A percentile compares a stretch with the other conserved stretches of the same genome.
Evolutionary conservation across 805 yeast genomes (phyloP).

Genomic region (Nakazawaea ambrosiae): DNA sequence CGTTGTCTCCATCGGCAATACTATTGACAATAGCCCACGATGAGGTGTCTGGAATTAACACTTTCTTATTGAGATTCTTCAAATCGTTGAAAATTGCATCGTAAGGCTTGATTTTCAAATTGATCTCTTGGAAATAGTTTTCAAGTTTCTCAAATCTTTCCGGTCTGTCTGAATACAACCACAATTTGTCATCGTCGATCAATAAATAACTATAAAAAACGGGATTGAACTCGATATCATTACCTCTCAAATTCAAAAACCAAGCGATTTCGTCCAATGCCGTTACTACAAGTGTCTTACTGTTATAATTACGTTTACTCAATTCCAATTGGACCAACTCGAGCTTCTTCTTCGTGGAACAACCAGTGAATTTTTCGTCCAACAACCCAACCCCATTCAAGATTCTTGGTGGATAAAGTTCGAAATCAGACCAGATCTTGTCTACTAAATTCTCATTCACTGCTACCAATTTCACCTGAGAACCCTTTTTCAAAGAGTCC

Average conservation of each 20-base stretch:
- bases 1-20: too few species aligned
- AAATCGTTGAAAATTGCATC: slow-evolving; percentile 38
- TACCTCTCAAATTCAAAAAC: slow-evolving; percentile 71
- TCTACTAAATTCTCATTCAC: slow-evolving; percentile 42
- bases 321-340: slow-evolving; percentile 33
- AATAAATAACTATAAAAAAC: slow-evolving; percentile 45
- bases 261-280: slow-evolving; percentile 85
- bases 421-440: slow-evolving; percentile 45
- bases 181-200: slow-evolving; percentile 31
- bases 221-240: slow-evolving; percentile 49
- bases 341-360: slow-evolving; percentile 50
- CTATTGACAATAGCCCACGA: slow-evolving; percentile 66
- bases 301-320: slow-evolving; percentile 15
- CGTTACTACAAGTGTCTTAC: slow-evolving; percentile 28
- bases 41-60: slow-evolving; percentile 48
- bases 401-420: slow-evolving; percentile 54
- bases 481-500: slow-evolving; percentile 17
- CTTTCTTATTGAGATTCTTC: slow-evolving; percentile 28
- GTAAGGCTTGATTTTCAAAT: slow-evolving; percentile 37
- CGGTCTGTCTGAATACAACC: slow-evolving; percentile 34
- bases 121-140: slow-evolving; percentile 33
- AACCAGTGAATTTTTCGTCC: slow-evolving; percentile 57
- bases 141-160: slow-evolving; percentile 31
- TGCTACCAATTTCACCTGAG: slow-evolving; percentile 34
- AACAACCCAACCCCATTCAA: slow-evolving; percentile 43